A percentile compares a stretch with the other conserved stretches of the same genome.
Evolutionary conservation across 306 rosid species (phyloP).

Genomic region (Morella rubra): DNA sequence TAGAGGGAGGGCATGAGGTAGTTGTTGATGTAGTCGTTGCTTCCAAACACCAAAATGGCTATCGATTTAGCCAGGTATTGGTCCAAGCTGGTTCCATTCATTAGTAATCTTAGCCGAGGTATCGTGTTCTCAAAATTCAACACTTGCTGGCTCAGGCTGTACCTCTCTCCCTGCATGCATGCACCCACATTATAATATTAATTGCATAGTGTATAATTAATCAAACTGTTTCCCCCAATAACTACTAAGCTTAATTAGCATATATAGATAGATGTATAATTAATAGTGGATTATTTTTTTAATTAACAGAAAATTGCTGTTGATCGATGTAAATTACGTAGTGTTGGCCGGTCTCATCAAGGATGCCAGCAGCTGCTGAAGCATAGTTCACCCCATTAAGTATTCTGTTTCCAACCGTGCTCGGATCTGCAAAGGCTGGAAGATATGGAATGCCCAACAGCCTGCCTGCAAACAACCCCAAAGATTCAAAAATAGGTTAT

Average conservation of each 20-base stretch:
- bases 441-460: conserved; percentile 64
- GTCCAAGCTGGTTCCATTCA: conserved; percentile 35
- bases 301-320: not conserved
- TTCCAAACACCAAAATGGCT: conserved; percentile 52
- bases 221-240: no score
- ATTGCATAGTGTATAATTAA: not conserved
- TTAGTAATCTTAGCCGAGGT: conserved; percentile 36
- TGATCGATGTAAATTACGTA: conserved; percentile 36
- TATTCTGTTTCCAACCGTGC: conserved; percentile 39
- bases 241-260: no score
- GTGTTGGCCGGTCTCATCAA: conserved; percentile 70
- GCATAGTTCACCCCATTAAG: conserved; percentile 76
- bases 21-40: conserved; percentile 80
- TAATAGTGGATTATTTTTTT: no score
- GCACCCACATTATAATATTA: not conserved
- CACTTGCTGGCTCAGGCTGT: conserved; percentile 49
- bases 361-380: conserved; percentile 77
- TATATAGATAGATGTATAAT: no score
- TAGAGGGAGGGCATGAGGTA: conserved; percentile 57
- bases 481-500: no score
- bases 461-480: conserved; percentile 37
- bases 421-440: conserved; percentile 65
- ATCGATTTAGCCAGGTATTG: conserved; percentile 45
- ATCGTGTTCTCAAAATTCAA: conserved; percentile 48
- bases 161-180: conserved; percentile 53